Evolutionary conservation across 495 filamentous ascomycete genomes (phyloP), one percentile per base, ranked within the genome.

Genomic region (Cairneyella variabilis): DNA sequence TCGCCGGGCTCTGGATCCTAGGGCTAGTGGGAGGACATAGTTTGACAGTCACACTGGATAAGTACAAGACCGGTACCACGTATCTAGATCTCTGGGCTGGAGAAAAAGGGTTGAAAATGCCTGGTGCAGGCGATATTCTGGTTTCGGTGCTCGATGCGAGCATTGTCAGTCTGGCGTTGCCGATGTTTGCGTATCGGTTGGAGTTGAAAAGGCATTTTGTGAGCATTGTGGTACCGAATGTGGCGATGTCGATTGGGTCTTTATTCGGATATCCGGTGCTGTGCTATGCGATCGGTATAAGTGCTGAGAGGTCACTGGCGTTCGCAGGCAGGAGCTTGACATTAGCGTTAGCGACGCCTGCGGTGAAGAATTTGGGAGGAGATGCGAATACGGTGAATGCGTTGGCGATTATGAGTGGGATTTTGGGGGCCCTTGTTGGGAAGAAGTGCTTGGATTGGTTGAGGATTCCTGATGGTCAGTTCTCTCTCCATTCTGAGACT

Each of bases 91-190:
- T 82, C 37, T 76, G 71, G 70, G 11, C 58, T 20, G 58, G 62
- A 10, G 52, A 62, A 16, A 53, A 54, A 1, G 17, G 57, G 6
- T 57, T 55, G 12, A 53, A 51, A 3, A 42, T 59, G 20, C 75
- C 76, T 1, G 76, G 77, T 3, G 77, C 76, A 2, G 77, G 75
- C 14, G 76, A 81, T 50, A 51, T 81, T 32, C 69, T 80, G 48
- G 55, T 67, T 42, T 71, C 66, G 37, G 51, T 73, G 16, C 65
- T 81, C 2, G 75, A 82, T 62, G 75, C 74, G 0, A 69, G 68
- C 47, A 80, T 82, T 55, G 71, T 82, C 5, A 64, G 76, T 1
- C 70, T 82, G 7, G 77, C 78, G 5, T 62, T 81, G 9, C 76
- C 78, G 0, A 78, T 80, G 71, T 78, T 75, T 59, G 66, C 67